Conservation (phyloP, 2,329 filamentous ascomycete genomes). For the Penicillium sp. region DNA sequence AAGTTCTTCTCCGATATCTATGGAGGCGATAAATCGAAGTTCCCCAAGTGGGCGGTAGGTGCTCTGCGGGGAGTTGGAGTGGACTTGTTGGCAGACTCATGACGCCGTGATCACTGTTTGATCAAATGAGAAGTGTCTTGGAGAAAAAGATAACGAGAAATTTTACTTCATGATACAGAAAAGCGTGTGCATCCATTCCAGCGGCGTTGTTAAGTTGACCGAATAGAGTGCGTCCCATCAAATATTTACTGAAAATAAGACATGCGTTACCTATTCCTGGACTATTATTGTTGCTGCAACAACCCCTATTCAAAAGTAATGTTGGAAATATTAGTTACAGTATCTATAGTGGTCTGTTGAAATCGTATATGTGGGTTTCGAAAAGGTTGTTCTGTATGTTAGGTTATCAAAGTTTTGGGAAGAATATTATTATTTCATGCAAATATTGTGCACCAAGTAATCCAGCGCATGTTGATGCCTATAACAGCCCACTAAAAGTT, state of each 20-base stretch:
- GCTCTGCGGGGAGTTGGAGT: constrained; percentile 78
- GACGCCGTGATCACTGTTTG: neutral
- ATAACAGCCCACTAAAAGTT: neutral
- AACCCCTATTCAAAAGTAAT: neutral
- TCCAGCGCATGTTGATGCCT: neutral
- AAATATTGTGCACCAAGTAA: neutral
- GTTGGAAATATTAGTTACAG: no score
- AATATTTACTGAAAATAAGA: neutral
- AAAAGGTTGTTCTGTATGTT: neutral
- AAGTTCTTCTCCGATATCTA: constrained; percentile 77
- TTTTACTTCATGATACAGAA: neutral
- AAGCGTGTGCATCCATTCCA: neutral
- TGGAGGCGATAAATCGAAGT: constrained; percentile 57
- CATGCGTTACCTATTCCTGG: neutral
- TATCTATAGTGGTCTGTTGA: neutral
- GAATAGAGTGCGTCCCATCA: neutral
- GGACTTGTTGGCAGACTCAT: constrained; percentile 56
- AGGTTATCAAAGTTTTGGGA: neutral
- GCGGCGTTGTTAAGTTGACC: neutral
- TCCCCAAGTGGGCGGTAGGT: constrained; percentile 80
- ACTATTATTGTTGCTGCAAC: no score
- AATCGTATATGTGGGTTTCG: neutral
- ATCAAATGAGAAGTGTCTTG: neutral
- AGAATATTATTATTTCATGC: neutral
- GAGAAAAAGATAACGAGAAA: neutral